phyloP scores from a whole-genome alignment of 352 stramenopile species.

The Phytopythium montanum region DNA sequence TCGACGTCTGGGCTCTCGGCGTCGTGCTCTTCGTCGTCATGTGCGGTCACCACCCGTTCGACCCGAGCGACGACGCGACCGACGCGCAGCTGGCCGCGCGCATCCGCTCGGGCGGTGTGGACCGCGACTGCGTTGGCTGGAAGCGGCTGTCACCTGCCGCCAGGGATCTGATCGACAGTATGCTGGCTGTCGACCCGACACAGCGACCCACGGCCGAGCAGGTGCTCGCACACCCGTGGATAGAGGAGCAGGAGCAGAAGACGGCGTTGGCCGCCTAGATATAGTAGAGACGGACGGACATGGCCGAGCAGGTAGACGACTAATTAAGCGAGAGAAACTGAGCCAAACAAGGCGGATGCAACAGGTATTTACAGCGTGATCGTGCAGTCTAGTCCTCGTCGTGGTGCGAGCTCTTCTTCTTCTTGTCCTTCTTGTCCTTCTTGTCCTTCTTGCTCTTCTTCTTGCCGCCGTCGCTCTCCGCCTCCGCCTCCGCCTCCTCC shows the following conservation, averaged over 20 bases:
- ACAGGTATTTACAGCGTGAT: slow-evolving; percentile 2
- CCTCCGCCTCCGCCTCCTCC: slow-evolving; percentile 9
- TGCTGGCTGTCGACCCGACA: slow-evolving; percentile 39
- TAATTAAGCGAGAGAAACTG: background rate
- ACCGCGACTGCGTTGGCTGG: slow-evolving; percentile 29
- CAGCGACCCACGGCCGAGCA: slow-evolving; percentile 38
- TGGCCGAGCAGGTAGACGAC: background rate
- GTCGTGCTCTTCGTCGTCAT: slow-evolving; percentile 57
- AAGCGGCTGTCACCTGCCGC: slow-evolving; percentile 34
- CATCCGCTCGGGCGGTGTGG: slow-evolving; percentile 37
- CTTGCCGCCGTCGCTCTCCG: background rate
- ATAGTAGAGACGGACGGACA: background rate
- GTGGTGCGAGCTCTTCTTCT: slow-evolving; percentile 22
- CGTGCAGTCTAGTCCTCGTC: slow-evolving; percentile 15
- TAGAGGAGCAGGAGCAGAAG: slow-evolving; percentile 9
- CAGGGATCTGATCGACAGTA: slow-evolving; percentile 33
- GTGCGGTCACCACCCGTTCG: slow-evolving; percentile 49
- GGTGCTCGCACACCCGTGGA: slow-evolving; percentile 53
- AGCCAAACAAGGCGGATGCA: background rate
- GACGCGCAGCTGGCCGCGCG: slow-evolving; percentile 34
- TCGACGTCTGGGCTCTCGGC: slow-evolving; percentile 57
- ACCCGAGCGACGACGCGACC: slow-evolving; percentile 43
- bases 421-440: slow-evolving; percentile 17
- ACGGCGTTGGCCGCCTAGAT: background rate
- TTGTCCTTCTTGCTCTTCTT: slow-evolving; percentile 19